These are phyloP conservation scores for Neurospora sp. DNA, from an alignment of 495 filamentous ascomycete genomes.

Conservation along the genomic window DNA sequence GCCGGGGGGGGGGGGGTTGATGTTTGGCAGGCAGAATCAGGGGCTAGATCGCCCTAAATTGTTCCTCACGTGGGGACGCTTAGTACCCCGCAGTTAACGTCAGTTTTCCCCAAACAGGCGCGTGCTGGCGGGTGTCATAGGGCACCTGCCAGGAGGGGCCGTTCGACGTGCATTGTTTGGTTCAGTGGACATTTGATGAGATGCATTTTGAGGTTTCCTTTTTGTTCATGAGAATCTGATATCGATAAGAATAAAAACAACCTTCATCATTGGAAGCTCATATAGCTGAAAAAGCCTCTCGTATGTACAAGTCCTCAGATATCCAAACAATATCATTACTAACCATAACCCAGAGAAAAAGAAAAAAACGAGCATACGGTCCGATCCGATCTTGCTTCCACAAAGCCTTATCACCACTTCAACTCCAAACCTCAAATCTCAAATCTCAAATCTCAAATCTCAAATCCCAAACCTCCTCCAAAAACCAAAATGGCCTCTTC, in stretches of 20 bases:
- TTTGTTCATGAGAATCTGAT: neutral
- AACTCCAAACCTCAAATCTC: too few relatives aligned
- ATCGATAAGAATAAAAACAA: neutral
- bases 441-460: neutral
- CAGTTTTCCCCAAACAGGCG: neutral
- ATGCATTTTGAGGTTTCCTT: neutral
- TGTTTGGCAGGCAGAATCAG: neutral
- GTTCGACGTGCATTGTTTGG: neutral
- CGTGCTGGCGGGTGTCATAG: neutral
- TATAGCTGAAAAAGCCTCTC: neutral
- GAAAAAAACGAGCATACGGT: too few relatives aligned
- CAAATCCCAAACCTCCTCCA: neutral
- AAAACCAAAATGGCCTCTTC: slow-evolving; percentile 6
- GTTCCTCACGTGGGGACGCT: neutral
- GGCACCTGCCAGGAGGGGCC: neutral
- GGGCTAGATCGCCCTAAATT: neutral
- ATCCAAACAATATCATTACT: neutral
- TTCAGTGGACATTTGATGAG: neutral
- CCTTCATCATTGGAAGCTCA: neutral
- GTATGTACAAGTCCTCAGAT: neutral
- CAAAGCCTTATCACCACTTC: neutral
- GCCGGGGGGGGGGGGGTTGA: neutral
- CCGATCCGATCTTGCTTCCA: neutral
- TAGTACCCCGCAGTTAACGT: neutral
- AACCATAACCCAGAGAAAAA: neutral